These are phyloP conservation scores for Henckelia pumila DNA, from an alignment of 257 asterid genomes.

Conservation along the genomic window DNA sequence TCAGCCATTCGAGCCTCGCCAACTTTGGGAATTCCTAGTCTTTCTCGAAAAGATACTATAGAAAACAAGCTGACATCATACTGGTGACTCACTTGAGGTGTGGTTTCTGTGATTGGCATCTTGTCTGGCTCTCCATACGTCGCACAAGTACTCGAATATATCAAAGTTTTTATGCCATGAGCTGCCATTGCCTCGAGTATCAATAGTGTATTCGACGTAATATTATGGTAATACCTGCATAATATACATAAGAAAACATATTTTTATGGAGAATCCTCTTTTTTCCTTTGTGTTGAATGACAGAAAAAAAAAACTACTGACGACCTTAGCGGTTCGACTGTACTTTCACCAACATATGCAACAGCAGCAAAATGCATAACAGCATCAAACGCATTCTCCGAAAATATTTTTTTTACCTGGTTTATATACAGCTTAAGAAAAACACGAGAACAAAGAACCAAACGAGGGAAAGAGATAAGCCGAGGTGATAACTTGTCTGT, in stretches of 20 bases:
- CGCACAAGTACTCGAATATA: constrained; percentile 84
- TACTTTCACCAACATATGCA: constrained; percentile 89
- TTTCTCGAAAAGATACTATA: no score
- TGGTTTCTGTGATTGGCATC: constrained; percentile 79
- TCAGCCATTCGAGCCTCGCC: no score
- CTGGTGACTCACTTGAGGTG: constrained; percentile 65
- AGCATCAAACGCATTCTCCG: constrained; percentile 72
- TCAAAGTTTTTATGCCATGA: constrained; percentile 65
- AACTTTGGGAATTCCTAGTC: neutral
- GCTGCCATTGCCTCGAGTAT: constrained; percentile 71
- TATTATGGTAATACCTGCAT: constrained; percentile 74
- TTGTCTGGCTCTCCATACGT: constrained; percentile 86
- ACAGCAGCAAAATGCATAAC: constrained; percentile 93
- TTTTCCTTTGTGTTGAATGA: neutral
- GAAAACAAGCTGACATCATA: neutral
- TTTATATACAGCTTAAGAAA: neutral
- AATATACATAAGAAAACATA: constrained; percentile 1
- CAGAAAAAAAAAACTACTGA: neutral
- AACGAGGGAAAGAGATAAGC: neutral
- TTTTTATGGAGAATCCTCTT: neutral
- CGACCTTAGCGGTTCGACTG: constrained; percentile 70
- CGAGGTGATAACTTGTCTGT: no score
- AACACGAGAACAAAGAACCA: neutral
- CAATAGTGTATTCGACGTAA: constrained; percentile 66
- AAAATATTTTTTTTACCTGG: constrained; percentile 55